Conservation (phyloP, 2,329 filamentous ascomycete species). For the Cryphonectria carpinicola region DNA sequence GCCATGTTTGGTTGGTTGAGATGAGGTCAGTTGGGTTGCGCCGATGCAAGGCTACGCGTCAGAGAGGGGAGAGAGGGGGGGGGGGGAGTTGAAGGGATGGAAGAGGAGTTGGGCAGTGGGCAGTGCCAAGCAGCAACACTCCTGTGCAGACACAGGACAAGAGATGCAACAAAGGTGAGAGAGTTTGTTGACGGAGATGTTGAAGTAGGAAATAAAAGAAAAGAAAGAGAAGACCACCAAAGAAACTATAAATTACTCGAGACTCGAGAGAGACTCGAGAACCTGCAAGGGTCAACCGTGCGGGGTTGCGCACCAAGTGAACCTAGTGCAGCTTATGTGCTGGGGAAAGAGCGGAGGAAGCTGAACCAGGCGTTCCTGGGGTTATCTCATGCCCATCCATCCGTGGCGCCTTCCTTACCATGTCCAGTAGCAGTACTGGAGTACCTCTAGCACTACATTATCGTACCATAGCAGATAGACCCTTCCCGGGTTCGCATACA, state of each 20-base stretch:
- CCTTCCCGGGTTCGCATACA: not conserved
- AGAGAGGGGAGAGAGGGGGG: not conserved
- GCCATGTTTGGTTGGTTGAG: slow-evolving; percentile 7
- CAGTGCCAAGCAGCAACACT: not conserved
- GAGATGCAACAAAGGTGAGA: not conserved
- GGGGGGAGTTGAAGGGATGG: too few species aligned
- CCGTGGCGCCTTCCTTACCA: not conserved
- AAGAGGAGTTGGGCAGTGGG: not conserved
- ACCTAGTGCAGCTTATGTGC: not conserved
- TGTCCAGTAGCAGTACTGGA: not conserved
- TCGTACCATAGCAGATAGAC: not conserved
- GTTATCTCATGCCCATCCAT: not conserved
- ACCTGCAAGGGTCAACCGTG: not conserved
- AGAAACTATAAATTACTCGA: not conserved
- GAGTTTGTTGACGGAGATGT: not conserved
- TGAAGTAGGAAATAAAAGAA: not conserved
- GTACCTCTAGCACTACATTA: too few species aligned
- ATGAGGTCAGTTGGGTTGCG: not conserved
- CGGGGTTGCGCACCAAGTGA: not conserved
- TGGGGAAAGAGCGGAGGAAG: not conserved
- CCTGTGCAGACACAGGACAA: not conserved
- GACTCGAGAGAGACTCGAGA: not conserved
- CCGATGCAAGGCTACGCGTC: not conserved
- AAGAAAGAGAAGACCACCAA: not conserved
- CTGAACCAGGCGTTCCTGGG: not conserved